Base-by-base conservation (phyloP, 345 rosid genomes). In the Salix arbutifolia region DNA sequence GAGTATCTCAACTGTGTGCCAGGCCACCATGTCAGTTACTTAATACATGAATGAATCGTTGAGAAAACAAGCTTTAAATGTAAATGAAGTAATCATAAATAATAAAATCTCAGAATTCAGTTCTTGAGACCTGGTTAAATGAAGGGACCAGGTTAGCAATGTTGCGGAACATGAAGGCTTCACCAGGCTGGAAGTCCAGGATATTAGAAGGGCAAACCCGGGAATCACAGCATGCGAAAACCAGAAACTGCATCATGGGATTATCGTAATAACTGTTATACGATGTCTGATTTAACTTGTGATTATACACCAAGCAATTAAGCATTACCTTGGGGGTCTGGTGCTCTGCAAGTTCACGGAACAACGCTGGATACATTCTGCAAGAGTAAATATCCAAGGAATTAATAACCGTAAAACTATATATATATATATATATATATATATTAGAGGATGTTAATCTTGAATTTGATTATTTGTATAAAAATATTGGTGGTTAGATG, bases 61-160 rank as follows among this genome's bases (percentile, higher is more conserved):
- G 23, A 19, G 23, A 52, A 52, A 33, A 33, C 37, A 33, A 5
- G 37, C 37, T 33, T 33, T 19, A 19, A 19, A 52, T 0, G 3
- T 44, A 13, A 11, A 44, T 44, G 1, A 44, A 44, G 16, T 13
- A 13, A 11, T 40, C 44, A 40, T 10, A 40, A 44, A n/a, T n/a
- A n/a, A n/a, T n/a, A 44, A 13, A 11, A 44, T 50, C 6, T 50
- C 56, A 18, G 8, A 50, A 50, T 17, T 18, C 56, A 18, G 56
- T 50, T 50, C 56, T 18, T 14, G 17, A 4, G 58, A 85, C 89
- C 89, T 88, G 79, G 78, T 88, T 83, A 71, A 81, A 88, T 38
- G 85, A 53, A 80, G 91, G 91, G 67, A 86, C 89, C 85, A 88
- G 66, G 75, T 85, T 85, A 69, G 86, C 89, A 21, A 88, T 82